These are phyloP conservation scores for Neopestalotiopsis sp. DNA, from an alignment of 2,329 filamentous ascomycete species.

Conservation along the genomic window DNA sequence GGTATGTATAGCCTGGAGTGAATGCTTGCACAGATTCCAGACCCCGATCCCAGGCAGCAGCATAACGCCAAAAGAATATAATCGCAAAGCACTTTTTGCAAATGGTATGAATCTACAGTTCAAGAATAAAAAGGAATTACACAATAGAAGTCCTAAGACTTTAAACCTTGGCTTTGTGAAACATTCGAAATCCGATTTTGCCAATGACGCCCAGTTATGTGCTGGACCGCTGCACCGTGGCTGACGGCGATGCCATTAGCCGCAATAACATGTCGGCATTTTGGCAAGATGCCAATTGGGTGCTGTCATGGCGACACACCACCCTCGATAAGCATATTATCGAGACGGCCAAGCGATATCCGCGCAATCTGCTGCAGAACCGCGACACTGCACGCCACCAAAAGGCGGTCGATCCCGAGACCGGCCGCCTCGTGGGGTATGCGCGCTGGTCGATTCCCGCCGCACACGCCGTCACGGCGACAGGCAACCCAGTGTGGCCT, in stretches of 20 bases:
- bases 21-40: background rate
- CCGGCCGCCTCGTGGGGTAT: constrained; percentile 16
- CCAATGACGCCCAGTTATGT: background rate
- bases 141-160: no score
- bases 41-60: background rate
- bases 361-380: constrained; percentile 15
- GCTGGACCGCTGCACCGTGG: constrained; percentile 18
- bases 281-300: constrained; percentile 24
- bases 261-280: constrained; percentile 26
- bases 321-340: constrained; percentile 26
- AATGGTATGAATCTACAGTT: no score
- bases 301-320: constrained; percentile 25
- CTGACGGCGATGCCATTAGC: constrained; percentile 24
- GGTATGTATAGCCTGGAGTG: background rate
- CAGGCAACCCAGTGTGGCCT: constrained; percentile 9
- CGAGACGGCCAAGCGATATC: constrained; percentile 24
- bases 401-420: constrained; percentile 16
- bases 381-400: constrained; percentile 17
- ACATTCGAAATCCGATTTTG: background rate
- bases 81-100: no score
- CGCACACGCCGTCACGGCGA: background rate
- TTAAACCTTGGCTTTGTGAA: no score
- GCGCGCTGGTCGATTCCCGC: constrained; percentile 13
- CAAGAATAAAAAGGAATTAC: no score
- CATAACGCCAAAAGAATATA: background rate